Conservation (phyloP, 1,284 basidiomycete genomes). For the Acaromyces ingoldii region DNA sequence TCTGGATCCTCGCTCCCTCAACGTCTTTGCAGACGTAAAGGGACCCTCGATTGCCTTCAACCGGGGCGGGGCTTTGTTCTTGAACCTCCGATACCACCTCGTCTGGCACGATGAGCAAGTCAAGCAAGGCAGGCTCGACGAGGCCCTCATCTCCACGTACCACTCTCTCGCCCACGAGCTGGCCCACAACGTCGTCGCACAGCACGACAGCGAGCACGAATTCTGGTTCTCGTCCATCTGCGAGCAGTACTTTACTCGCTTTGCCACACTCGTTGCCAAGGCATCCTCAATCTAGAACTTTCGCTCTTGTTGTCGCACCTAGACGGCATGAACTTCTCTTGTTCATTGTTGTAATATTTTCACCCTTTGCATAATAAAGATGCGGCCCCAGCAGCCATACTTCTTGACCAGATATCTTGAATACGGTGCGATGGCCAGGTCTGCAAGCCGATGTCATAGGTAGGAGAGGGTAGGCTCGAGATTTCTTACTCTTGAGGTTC, state of each 20-base stretch:
- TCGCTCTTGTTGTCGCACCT: too few relatives aligned
- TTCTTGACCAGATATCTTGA: too few relatives aligned
- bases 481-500: too few relatives aligned
- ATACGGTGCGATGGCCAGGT: too few relatives aligned
- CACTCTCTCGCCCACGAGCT: conserved; percentile 86
- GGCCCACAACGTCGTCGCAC: conserved; percentile 70
- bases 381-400: too few relatives aligned
- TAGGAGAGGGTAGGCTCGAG: too few relatives aligned
- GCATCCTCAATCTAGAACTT: not conserved
- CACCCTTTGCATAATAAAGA: too few relatives aligned
- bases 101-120: conserved; percentile 79
- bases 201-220: conserved; percentile 65
- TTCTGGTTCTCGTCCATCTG: conserved; percentile 90
- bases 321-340: too few relatives aligned
- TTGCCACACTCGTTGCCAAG: conserved; percentile 37
- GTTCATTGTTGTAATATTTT: too few relatives aligned
- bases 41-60: conserved; percentile 92
- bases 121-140: conserved; percentile 58
- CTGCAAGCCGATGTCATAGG: too few relatives aligned
- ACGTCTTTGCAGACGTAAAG: conserved; percentile 76
- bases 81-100: conserved; percentile 77
- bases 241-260: conserved; percentile 59
- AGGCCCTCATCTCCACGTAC: conserved; percentile 79
- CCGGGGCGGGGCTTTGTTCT: conserved; percentile 76
- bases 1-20: conserved; percentile 62